Evolutionary conservation across 2,329 filamentous ascomycete species (phyloP).

Genomic region (Cryphonectria parasitica): DNA sequence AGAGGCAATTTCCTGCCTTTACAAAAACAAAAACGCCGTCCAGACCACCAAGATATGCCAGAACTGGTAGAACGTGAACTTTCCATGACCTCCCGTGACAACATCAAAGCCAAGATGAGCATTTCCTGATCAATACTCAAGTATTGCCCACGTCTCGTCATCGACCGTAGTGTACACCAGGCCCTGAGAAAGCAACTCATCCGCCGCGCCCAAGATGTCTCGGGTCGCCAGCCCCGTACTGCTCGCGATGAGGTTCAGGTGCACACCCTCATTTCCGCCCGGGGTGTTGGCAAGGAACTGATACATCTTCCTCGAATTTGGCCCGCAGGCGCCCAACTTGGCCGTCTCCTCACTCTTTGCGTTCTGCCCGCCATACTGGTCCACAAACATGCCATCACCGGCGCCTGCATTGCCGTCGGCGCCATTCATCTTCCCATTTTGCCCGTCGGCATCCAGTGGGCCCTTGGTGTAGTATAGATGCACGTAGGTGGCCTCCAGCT

Average conservation of each 20-base stretch:
- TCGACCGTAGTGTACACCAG: conserved; percentile 90
- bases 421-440: conserved; percentile 40
- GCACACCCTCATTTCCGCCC: conserved; percentile 80
- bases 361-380: conserved; percentile 48
- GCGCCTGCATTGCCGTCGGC: conserved; percentile 41
- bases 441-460: conserved; percentile 46
- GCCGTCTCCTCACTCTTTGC: conserved; percentile 44
- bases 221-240: conserved; percentile 66
- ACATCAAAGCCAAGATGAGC: conserved; percentile 6
- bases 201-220: conserved; percentile 76
- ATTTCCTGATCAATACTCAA: conserved; percentile 60
- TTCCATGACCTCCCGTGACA: conserved; percentile 7
- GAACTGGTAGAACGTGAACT: conserved; percentile 17
- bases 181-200: conserved; percentile 76
- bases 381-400: conserved; percentile 60
- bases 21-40: conserved; percentile 23
- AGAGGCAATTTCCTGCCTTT: conserved; percentile 24
- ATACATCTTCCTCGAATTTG: conserved; percentile 71
- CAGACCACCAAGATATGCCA: conserved; percentile 22
- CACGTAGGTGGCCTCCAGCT: conserved; percentile 86
- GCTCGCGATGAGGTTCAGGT: conserved; percentile 76
- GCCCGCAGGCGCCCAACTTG: conserved; percentile 54
- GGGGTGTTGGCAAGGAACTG: conserved; percentile 67
- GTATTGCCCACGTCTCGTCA: conserved; percentile 86
- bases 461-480: conserved; percentile 84